Percentiles rank a stretch among this genome's conserved stretches.
phyloP scores from a whole-genome alignment of 2,329 filamentous ascomycete genomes.

The Malbranchea zuffiana region DNA sequence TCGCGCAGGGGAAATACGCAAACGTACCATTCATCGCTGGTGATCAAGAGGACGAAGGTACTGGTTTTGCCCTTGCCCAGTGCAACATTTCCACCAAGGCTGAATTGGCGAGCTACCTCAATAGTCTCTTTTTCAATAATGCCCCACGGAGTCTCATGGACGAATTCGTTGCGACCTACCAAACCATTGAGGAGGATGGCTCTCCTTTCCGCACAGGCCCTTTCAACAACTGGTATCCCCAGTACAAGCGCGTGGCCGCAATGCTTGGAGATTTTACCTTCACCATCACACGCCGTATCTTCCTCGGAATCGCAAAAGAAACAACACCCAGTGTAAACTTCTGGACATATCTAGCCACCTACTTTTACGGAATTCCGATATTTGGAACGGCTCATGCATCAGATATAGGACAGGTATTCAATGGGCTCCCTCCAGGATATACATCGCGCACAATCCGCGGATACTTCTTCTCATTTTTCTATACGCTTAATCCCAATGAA shows the following conservation, averaged over 20 bases:
- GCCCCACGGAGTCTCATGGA: slow-evolving; percentile 44
- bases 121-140: slow-evolving; percentile 47
- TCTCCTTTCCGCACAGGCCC: slow-evolving; percentile 60
- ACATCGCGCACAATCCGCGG: slow-evolving; percentile 49
- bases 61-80: slow-evolving; percentile 60
- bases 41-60: slow-evolving; percentile 71
- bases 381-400: slow-evolving; percentile 66
- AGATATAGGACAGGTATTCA: slow-evolving; percentile 60
- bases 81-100: slow-evolving; percentile 53
- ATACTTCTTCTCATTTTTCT: slow-evolving; percentile 64
- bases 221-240: slow-evolving; percentile 62
- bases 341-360: slow-evolving; percentile 68
- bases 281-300: slow-evolving; percentile 56
- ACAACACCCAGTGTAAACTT: slow-evolving; percentile 48
- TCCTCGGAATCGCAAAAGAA: slow-evolving; percentile 42
- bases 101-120: slow-evolving; percentile 52
- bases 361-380: slow-evolving; percentile 59
- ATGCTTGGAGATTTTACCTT: slow-evolving; percentile 67
- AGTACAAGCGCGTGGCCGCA: slow-evolving; percentile 66
- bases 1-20: slow-evolving; percentile 43
- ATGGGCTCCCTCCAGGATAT: slow-evolving; percentile 52
- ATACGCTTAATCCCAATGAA: slow-evolving; percentile 59
- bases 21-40: slow-evolving; percentile 56
- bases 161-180: slow-evolving; percentile 53
- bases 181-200: slow-evolving; percentile 45